Evolutionary conservation across 257 asterid species (phyloP).

Genomic region (Rehmannia glutinosa): DNA sequence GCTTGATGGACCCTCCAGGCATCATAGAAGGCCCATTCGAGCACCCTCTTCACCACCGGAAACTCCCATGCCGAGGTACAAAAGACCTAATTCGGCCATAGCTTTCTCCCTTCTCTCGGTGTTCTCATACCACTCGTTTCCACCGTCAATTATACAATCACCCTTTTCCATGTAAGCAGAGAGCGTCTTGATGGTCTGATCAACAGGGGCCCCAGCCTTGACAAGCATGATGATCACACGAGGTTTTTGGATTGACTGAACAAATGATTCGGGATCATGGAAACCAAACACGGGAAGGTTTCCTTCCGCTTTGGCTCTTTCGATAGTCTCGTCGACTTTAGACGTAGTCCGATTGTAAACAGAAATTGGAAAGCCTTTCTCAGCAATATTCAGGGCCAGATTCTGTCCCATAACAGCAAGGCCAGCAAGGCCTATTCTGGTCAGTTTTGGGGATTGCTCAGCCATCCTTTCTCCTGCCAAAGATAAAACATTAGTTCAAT

Average conservation of each 20-base stretch:
- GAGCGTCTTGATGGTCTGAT: conserved; percentile 86
- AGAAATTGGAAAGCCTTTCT: conserved; percentile 94
- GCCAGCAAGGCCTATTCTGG: conserved; percentile 97
- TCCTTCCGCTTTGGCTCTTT: conserved; percentile 85
- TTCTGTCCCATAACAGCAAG: conserved; percentile 99
- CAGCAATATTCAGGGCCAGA: conserved; percentile 96
- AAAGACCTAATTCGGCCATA: conserved; percentile 62
- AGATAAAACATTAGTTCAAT: background rate
- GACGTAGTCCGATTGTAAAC: conserved; percentile 96
- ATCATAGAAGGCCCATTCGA: conserved; percentile 88
- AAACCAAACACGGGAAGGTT: conserved; percentile 80
- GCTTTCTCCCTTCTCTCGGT: conserved; percentile 94
- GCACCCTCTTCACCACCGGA: conserved; percentile 99
- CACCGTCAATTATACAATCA: conserved; percentile 93
- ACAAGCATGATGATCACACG: conserved; percentile 92
- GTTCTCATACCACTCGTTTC: conserved; percentile 98
- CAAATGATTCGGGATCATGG: conserved; percentile 83
- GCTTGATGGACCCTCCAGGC: conserved; percentile 97
- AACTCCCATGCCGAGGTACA: conserved; percentile 98
- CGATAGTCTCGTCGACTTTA: conserved; percentile 91
- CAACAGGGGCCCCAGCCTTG: conserved; percentile 97
- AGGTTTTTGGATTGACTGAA: conserved; percentile 87
- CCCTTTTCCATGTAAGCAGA: conserved; percentile 91
- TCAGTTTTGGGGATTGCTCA: conserved; percentile 46
- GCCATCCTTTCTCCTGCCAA: conserved; percentile 51